Evolutionary conservation across 345 rosid genomes (phyloP).

Genomic region (Eucalyptus erythrocorys): DNA sequence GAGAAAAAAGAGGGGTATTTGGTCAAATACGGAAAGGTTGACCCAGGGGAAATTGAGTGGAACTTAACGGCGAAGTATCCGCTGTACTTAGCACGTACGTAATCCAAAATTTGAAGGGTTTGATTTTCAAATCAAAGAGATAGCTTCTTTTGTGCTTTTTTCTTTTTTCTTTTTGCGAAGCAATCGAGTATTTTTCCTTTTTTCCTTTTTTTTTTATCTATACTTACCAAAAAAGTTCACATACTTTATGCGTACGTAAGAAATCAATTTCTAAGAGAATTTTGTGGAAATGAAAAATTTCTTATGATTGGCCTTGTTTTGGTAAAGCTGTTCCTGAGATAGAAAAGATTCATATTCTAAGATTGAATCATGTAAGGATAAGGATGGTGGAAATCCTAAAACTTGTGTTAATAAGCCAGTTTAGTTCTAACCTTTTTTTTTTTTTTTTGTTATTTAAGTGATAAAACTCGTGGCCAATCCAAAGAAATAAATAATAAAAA

Average conservation of each 20-base stretch:
- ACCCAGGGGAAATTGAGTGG: background rate
- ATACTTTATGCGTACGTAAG: background rate
- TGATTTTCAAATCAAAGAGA: background rate
- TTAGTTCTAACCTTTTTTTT: no score
- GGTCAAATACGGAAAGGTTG: background rate
- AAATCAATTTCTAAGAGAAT: background rate
- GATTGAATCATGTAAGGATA: background rate
- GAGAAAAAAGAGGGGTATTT: background rate
- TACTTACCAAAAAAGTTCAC: background rate
- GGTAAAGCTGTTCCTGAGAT: background rate
- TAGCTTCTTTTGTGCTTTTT: background rate
- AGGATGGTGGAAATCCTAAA: background rate
- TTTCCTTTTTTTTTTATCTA: background rate
- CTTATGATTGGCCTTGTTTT: background rate
- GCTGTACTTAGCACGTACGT: background rate
- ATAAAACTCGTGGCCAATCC: background rate
- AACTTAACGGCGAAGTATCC: background rate
- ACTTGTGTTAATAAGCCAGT: no score
- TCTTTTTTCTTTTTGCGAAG: background rate
- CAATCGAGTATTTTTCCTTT: background rate
- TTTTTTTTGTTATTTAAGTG: background rate
- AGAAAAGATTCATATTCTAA: background rate
- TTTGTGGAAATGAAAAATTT: background rate
- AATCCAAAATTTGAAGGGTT: background rate
- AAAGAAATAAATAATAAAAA: background rate